Base-by-base conservation (phyloP, 2,329 filamentous ascomycete species). In the Botryotinia narcissicola region DNA sequence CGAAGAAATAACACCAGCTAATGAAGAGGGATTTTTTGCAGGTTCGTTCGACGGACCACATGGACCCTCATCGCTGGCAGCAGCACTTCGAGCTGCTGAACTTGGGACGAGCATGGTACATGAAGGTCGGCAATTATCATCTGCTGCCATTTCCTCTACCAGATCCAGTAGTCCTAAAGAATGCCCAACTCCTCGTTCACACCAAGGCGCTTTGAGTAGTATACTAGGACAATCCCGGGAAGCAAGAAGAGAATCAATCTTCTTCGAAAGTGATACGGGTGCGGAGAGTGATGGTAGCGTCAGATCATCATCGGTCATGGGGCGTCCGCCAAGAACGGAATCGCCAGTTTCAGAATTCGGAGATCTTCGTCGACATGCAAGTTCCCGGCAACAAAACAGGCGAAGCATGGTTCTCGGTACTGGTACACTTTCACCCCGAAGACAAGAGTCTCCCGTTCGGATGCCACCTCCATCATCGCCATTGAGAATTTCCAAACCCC, bases 281-380 rank as follows among this genome's bases (percentile, higher is more conserved):
- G 77, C 74, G 18, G 91, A 93, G 72, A 97, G 95, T 79, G 96
- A 99, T 80, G 70, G 70, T 72, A 98, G 95, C 81, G 87, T 94
- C 71, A 89, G 92, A 61, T 98, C 95, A 1, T 89, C 90, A 3
- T 97, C 94, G 0, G 85, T 92, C 6, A 85, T 93, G 68, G 92
- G 93, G 6, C 87, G 90, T 48, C 89, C 89, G 18, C 85, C 90
- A 63, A 88, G 94, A 76, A 95, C 93, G 1, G 95, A 98, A 75
- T 99, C 96, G 0, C 96, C 96, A 3, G 92, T 93, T 32, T 97
- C 94, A 8, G 96, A 98, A 75, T 90, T 95, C 79, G 91, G 92
- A 70, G 88, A 90, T 76, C 84, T 97, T 35, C 88, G 91, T 75
- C 89, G 93, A 74, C 90, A 93, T 66, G 90, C 92, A 46, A 95